phyloP scores from a whole-genome alignment of 2,329 filamentous ascomycete genomes.

The Diplodia scrobiculata region DNA sequence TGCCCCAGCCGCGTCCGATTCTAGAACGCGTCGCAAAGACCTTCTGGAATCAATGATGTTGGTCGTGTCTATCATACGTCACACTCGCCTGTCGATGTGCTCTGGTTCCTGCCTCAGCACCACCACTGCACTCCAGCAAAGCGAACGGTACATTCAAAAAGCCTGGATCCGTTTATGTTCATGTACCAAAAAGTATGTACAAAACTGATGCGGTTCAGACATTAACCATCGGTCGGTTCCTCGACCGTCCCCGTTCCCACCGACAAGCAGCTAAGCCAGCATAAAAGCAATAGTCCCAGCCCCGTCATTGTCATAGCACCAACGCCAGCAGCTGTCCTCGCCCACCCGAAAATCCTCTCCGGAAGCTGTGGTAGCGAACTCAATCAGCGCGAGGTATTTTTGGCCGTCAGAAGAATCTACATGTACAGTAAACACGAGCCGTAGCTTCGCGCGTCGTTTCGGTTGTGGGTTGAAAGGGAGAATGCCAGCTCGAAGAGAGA shows the following conservation, averaged over 20 bases:
- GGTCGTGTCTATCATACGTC: neutral
- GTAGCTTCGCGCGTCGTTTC: constrained; percentile 2
- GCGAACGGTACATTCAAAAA: neutral
- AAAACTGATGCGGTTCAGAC: constrained; percentile 23
- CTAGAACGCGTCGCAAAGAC: neutral
- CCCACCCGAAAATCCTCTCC: neutral
- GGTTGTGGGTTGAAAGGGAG: constrained; percentile 3
- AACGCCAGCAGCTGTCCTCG: constrained; percentile 16
- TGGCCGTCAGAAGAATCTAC: neutral
- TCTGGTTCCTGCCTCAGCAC: neutral
- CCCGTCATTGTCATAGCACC: constrained; percentile 7
- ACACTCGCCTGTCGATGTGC: neutral
- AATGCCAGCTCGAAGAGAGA: constrained; percentile 10
- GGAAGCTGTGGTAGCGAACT: neutral
- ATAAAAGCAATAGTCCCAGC: constrained; percentile 13
- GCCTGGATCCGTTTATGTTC: constrained; percentile 20
- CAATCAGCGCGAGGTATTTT: neutral
- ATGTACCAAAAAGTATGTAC: constrained; percentile 24
- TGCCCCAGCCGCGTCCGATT: neutral
- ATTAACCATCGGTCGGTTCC: neutral
- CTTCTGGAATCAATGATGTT: neutral
- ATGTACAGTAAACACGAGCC: constrained; percentile 12
- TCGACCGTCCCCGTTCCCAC: neutral
- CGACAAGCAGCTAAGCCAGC: neutral
- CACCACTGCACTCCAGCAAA: neutral